Conservation (phyloP, 441 rosid species). For the Eruca vesicaria region DNA sequence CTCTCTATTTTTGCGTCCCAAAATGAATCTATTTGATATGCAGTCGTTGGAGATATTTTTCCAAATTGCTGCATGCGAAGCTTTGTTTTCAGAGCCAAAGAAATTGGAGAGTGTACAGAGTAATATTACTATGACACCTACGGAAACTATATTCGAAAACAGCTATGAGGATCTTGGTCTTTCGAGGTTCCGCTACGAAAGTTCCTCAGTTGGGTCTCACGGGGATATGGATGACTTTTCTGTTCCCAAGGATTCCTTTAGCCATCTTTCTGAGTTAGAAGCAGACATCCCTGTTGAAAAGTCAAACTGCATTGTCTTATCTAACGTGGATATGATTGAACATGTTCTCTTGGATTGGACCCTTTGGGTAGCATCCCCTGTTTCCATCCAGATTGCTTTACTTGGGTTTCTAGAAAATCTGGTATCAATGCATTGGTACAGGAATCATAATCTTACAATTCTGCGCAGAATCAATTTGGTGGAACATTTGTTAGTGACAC, state of each 20-base stretch:
- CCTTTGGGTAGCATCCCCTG: conserved; percentile 92
- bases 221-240: conserved; percentile 97
- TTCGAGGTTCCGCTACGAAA: conserved; percentile 84
- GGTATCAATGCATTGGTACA: conserved; percentile 99
- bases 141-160: conserved; percentile 59
- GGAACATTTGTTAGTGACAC: conserved; percentile 92
- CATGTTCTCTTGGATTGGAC: conserved; percentile 99
- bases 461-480: conserved; percentile 96
- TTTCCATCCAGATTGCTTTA: conserved; percentile 90
- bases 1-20: conserved; percentile 90
- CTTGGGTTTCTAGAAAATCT: conserved; percentile 98
- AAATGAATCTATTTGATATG: conserved; percentile 96
- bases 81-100: conserved; percentile 96
- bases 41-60: conserved; percentile 96
- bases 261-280: conserved; percentile 98
- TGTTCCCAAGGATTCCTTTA: conserved; percentile 82
- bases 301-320: conserved; percentile 96
- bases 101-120: conserved; percentile 52
- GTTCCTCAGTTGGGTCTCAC: conserved; percentile 93
- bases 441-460: conserved; percentile 97
- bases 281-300: conserved; percentile 82
- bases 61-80: conserved; percentile 99
- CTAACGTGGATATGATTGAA: conserved; percentile 99
- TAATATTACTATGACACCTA: conserved; percentile 45
- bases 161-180: conserved; percentile 83